phyloP scores from a whole-genome alignment of 192 early-diverging fungal species.

The Coemansia sp. region DNA sequence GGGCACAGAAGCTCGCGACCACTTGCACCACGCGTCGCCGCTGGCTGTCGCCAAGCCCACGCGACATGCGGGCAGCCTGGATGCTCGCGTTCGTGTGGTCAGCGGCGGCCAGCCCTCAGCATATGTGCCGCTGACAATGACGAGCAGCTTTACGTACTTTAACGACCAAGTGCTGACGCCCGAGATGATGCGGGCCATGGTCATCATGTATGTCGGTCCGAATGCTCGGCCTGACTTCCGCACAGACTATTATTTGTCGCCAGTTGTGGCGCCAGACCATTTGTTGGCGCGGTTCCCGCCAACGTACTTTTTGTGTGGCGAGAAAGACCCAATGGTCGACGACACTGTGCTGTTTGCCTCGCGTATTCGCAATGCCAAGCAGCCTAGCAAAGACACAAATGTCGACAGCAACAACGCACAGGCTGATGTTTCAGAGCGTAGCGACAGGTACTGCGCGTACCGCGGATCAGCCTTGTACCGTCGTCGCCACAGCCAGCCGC shows the following conservation, averaged over 20 bases:
- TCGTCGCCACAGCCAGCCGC: slow-evolving; percentile 35
- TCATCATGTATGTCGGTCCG: slow-evolving; percentile 83
- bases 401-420: neutral
- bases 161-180: slow-evolving; percentile 84
- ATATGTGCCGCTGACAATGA: slow-evolving; percentile 64
- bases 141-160: slow-evolving; percentile 77
- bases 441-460: slow-evolving; percentile 25
- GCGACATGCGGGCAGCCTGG: slow-evolving; percentile 15
- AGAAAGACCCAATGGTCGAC: slow-evolving; percentile 96
- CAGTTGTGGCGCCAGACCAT: slow-evolving; percentile 80
- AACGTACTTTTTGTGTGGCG: slow-evolving; percentile 87
- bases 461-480: slow-evolving; percentile 20
- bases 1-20: slow-evolving; percentile 61
- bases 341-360: slow-evolving; percentile 92
- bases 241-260: slow-evolving; percentile 82
- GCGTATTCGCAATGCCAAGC: slow-evolving; percentile 81
- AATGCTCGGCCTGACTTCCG: slow-evolving; percentile 74
- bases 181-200: slow-evolving; percentile 71
- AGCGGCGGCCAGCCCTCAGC: neutral
- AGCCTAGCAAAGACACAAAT: slow-evolving; percentile 12
- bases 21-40: slow-evolving; percentile 68
- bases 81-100: slow-evolving; percentile 40
- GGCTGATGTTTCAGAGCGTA: too few species aligned
- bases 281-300: slow-evolving; percentile 88
- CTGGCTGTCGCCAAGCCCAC: slow-evolving; percentile 46